Conservation (phyloP, 1,284 basidiomycete species). For the Stereum hirsutum region DNA sequence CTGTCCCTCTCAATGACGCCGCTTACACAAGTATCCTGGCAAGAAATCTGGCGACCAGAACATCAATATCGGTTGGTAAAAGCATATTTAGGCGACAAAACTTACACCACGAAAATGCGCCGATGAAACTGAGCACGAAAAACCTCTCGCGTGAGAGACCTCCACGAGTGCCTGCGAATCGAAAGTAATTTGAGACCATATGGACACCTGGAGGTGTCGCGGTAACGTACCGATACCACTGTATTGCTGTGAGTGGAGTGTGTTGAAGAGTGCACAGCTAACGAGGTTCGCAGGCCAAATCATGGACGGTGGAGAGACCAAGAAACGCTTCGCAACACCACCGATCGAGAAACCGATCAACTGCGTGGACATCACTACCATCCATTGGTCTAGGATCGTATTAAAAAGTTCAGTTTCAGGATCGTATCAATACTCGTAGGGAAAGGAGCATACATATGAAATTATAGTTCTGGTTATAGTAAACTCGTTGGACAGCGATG, state of each 20-base stretch:
- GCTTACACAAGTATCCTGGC: conserved; percentile 58
- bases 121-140: conserved; percentile 57
- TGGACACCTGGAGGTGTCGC: no score
- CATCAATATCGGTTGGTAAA: neutral
- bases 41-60: conserved; percentile 33
- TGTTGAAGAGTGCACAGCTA: conserved; percentile 79
- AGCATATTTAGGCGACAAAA: neutral
- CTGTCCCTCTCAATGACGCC: conserved; percentile 18
- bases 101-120: conserved; percentile 54
- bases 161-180: conserved; percentile 39
- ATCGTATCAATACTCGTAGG: neutral
- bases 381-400: conserved; percentile 65
- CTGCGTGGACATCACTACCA: conserved; percentile 80
- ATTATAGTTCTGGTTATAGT: conserved; percentile 51
- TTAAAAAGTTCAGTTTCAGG: conserved; percentile 13
- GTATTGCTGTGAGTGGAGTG: conserved; percentile 56
- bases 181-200: no score
- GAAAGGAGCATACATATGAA: conserved; percentile 19
- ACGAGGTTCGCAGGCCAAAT: conserved; percentile 87
- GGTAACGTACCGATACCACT: conserved; percentile 55
- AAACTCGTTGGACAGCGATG: conserved; percentile 66
- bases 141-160: conserved; percentile 72
- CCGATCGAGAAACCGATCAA: conserved; percentile 84
- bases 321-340: conserved; percentile 56
- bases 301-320: conserved; percentile 87